Base-by-base conservation (phyloP, 768 basidiomycete species). In the Crepidotus variabilis region DNA sequence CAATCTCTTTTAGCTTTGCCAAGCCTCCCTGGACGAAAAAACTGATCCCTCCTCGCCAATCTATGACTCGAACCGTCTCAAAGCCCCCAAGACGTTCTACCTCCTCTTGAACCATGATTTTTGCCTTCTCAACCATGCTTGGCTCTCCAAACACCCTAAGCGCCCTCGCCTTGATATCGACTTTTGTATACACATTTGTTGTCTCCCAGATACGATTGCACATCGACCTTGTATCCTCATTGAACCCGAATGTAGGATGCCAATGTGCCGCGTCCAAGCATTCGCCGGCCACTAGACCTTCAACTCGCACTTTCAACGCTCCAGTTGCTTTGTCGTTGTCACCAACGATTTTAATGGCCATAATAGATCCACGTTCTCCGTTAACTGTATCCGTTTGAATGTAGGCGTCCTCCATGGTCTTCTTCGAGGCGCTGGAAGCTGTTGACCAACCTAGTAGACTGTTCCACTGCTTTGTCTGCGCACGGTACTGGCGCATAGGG, bases 221-320 rank as follows among this genome's bases (percentile, higher is more conserved):
- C 39, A 43, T 43, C 39, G 39, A 16, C 39, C 39, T 43, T 11
- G 69, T 72, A 35, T 65, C 59, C 16, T 61, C 6, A 28, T 34
- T 58, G 16, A 39, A 20, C 28, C 47, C 63, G 55, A 84, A 73
- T 0, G 75, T 72, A 28, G 72, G 67, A 64, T 85, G 83, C 84
- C 83, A 86, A 35, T 72, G 73, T 1, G 33, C 14, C 5, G 67
- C 67, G 33, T 69, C 72, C 6, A 86, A 68, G 35, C 69, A 78
- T 43, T 80, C 77, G 3, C 85, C 85, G 13, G 72, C 72, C 1
- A 75, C 77, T 36, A 86, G 63, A 50, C 71, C 77, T 63, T 86
- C 85, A 0, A 83, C 78, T 52, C 83, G 71, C 14, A 86, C 84
- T 68, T 85, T 86, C 57, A 87, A 63, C 6, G 76, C 72, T 2